A percentile compares a stretch with the other conserved stretches of the same genome.
phyloP scores from a whole-genome alignment of 495 filamentous ascomycete genomes.

The Letharia lupina region DNA sequence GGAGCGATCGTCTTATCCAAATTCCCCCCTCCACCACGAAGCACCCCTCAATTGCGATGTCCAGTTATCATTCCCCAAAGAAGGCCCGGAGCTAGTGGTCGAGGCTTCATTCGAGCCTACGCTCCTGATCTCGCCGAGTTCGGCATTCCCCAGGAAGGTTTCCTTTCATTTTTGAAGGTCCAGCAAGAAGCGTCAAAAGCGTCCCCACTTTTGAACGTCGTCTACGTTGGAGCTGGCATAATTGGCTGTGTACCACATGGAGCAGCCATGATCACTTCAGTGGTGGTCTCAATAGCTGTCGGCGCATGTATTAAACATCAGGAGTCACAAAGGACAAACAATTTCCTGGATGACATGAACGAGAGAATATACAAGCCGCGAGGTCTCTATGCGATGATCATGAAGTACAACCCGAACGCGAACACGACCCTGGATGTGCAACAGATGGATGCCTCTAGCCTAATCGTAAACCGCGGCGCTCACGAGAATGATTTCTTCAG shows the following conservation, averaged over 20 bases:
- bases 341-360: conserved; percentile 50
- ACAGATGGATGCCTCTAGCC: conserved; percentile 30
- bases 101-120: conserved; percentile 45
- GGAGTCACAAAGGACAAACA: conserved; percentile 32
- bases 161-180: conserved; percentile 47
- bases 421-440: conserved; percentile 23
- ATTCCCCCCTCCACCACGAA: too few species aligned
- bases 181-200: conserved; percentile 33
- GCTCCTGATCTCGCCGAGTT: conserved; percentile 42
- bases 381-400: conserved; percentile 51
- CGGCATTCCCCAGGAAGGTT: conserved; percentile 44
- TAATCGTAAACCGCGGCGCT: conserved; percentile 13
- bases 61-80: conserved; percentile 46
- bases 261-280: conserved; percentile 2
- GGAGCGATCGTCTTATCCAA: too few species aligned
- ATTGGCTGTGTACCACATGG: not conserved
- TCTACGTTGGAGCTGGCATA: not conserved
- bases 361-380: conserved; percentile 49
- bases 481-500: conserved; percentile 26
- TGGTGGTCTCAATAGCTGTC: not conserved
- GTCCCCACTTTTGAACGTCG: not conserved
- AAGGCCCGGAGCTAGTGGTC: conserved; percentile 34
- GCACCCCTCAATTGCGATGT: not conserved
- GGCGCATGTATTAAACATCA: not conserved
- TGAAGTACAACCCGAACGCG: conserved; percentile 48